Conservation (phyloP, 2,329 filamentous ascomycete species). For the Leptodontidium sp. region DNA sequence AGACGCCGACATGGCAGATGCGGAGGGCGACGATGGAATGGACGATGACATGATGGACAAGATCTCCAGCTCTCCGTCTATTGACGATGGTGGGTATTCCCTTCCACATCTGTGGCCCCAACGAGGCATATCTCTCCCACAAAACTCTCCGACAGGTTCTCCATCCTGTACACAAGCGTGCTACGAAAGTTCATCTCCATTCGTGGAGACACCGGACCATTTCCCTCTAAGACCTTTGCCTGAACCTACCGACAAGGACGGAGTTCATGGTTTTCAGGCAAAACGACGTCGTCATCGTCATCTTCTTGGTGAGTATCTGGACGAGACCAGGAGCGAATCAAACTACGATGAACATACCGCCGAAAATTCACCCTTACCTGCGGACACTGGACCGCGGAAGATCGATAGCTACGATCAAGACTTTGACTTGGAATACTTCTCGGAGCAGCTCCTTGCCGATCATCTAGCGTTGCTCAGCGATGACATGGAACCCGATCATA, state of each 20-base stretch:
- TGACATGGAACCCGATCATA: constrained; percentile 6
- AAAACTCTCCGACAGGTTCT: constrained; percentile 29
- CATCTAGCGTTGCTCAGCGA: constrained; percentile 18
- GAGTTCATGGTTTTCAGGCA: constrained; percentile 36
- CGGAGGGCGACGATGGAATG: constrained; percentile 76
- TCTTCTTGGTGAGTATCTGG: constrained; percentile 58
- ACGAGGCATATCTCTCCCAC: constrained; percentile 42
- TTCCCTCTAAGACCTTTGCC: constrained; percentile 39
- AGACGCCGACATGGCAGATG: constrained; percentile 72
- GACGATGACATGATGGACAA: constrained; percentile 96
- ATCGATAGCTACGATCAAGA: constrained; percentile 35
- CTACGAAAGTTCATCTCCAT: constrained; percentile 46
- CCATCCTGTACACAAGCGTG: constrained; percentile 45
- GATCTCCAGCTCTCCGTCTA: constrained; percentile 97
- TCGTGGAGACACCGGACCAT: constrained; percentile 42
- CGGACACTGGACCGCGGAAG: constrained; percentile 3
- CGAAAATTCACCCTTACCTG: constrained; percentile 21
- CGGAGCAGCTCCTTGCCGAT: constrained; percentile 30
- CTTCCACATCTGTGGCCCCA: constrained; percentile 44
- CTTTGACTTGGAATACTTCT: constrained; percentile 34
- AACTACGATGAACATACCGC: constrained; percentile 63
- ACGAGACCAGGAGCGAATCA: constrained; percentile 34
- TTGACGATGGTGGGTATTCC: constrained; percentile 92
- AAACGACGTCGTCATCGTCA: constrained; percentile 53
- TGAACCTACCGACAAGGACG: constrained; percentile 38